These are phyloP conservation scores for Terana coerulea DNA, from an alignment of 768 basidiomycete genomes.

Conservation along the genomic window DNA sequence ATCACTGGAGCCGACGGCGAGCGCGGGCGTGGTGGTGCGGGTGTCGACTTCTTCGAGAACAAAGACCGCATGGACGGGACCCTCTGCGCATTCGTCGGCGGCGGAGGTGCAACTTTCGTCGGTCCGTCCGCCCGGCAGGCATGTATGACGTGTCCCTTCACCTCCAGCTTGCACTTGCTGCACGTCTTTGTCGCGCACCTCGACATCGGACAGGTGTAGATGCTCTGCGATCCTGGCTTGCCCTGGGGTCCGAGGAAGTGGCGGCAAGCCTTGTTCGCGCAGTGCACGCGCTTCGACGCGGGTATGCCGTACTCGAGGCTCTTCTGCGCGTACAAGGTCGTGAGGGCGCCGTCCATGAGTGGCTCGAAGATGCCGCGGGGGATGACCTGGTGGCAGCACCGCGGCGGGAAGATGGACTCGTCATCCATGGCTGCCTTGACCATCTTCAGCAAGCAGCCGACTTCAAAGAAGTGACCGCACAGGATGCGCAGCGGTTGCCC, in stretches of 20 bases:
- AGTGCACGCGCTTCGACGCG: conserved; percentile 28
- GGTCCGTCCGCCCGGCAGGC: conserved; percentile 15
- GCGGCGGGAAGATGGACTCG: conserved; percentile 26
- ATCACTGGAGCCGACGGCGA: not conserved
- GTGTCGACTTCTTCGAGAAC: too few species aligned
- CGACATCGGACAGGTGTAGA: conserved; percentile 14
- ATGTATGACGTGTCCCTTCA: conserved; percentile 12
- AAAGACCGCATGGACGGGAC: too few species aligned
- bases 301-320: conserved; percentile 21
- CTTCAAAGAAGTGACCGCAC: conserved; percentile 25
- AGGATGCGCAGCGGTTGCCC: conserved; percentile 11
- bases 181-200: conserved; percentile 19
- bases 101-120: not conserved
- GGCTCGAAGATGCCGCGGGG: conserved; percentile 16
- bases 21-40: not conserved
- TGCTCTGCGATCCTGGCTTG: conserved; percentile 6
- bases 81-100: not conserved
- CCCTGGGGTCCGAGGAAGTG: conserved; percentile 24
- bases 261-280: conserved; percentile 23
- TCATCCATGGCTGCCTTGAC: conserved; percentile 19
- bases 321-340: conserved; percentile 15
- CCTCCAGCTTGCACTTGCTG: conserved; percentile 16
- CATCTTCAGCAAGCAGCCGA: conserved; percentile 20
- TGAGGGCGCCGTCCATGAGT: conserved; percentile 11
- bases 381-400: conserved; percentile 25